These are phyloP conservation scores for Cymbidium sinense DNA, from an alignment of 106 monocot genomes.

Conservation along the genomic window DNA sequence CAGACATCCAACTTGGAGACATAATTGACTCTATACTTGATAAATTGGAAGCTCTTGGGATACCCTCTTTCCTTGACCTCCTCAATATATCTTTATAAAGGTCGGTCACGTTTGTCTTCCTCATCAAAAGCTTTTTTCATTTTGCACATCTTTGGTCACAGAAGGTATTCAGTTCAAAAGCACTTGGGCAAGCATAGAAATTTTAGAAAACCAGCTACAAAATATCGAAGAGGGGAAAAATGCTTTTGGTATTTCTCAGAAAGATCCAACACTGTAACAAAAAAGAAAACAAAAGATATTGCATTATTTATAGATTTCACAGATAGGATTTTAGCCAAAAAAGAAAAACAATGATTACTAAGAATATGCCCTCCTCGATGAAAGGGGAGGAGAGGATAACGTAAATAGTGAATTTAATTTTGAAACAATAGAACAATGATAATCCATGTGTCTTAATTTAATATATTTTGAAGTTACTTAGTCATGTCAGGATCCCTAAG, in stretches of 20 bases:
- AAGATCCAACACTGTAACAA: slow-evolving; percentile 85
- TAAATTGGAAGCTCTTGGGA: slow-evolving; percentile 74
- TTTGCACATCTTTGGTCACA: slow-evolving; percentile 26
- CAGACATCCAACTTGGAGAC: slow-evolving; percentile 60
- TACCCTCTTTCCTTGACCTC: slow-evolving; percentile 65
- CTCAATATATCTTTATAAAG: slow-evolving; percentile 69
- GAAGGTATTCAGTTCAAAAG: slow-evolving; percentile 90
- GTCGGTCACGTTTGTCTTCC: slow-evolving; percentile 33
- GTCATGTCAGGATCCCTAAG: neutral
- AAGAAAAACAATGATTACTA: too few species aligned
- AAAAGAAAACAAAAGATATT: neutral
- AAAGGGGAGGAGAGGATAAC: neutral
- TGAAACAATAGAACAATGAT: neutral
- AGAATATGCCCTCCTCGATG: too few species aligned
- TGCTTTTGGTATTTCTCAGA: slow-evolving; percentile 97
- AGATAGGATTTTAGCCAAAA: too few species aligned
- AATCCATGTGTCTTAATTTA: neutral
- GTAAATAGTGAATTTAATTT: neutral
- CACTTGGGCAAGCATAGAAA: slow-evolving; percentile 94
- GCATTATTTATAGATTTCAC: too few species aligned
- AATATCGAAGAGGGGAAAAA: slow-evolving; percentile 95
- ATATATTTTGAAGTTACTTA: neutral
- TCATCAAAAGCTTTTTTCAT: slow-evolving; percentile 28
- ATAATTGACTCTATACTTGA: slow-evolving; percentile 79
- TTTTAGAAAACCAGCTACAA: slow-evolving; percentile 90